Base-by-base conservation (phyloP, 2,329 filamentous ascomycete species). In the Penicillium sp. region DNA sequence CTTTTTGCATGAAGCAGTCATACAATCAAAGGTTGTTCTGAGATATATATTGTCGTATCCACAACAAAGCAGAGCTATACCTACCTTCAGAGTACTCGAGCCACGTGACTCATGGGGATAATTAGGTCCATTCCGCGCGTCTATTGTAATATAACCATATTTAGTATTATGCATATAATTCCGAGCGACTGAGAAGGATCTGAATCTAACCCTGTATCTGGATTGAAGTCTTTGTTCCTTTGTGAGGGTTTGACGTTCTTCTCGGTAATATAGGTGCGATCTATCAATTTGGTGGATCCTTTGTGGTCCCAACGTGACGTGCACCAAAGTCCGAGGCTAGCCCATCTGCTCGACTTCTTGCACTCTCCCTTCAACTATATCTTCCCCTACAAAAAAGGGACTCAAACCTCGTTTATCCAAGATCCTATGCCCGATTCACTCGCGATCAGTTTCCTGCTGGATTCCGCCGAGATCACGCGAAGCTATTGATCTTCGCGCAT, bases 241-340 rank as follows among this genome's bases (percentile, higher is more conserved):
- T 8, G 13, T 30, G 14, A 14, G 35, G n/a, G 11, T 34, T 40
- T 32, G 18, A 34, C 16, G 27, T 9, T 42, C 45, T 19, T 11
- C 32, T 35, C 4, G n/a, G 30, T 8, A 27, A 44, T 44, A 44
- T 44, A 52, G 45, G 43, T 46, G 44, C 30, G 49, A 58, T 57
- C 55, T 54, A 62, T 60, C 56, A 51, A 50, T 40, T 18, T 16
- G 48, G 61, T 62, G 61, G 60, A 58, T 57, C 61, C 51, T 47
- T 34, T 9, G 19, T 41, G 51, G 40, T 49, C 45, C 43, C 45
- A 50, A 57, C 53, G 58, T 62, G 60, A 63, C 61, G 61, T 62
- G 56, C 60, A 55, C 46, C 19, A 47, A 39, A 52, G 38, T 40
- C 46, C 38, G 23, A 53, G 43, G 38, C 32, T 42, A 53, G 46